phyloP scores from a whole-genome alignment of 1,139 yeast genomes.

The Lodderomyces margitis region DNA sequence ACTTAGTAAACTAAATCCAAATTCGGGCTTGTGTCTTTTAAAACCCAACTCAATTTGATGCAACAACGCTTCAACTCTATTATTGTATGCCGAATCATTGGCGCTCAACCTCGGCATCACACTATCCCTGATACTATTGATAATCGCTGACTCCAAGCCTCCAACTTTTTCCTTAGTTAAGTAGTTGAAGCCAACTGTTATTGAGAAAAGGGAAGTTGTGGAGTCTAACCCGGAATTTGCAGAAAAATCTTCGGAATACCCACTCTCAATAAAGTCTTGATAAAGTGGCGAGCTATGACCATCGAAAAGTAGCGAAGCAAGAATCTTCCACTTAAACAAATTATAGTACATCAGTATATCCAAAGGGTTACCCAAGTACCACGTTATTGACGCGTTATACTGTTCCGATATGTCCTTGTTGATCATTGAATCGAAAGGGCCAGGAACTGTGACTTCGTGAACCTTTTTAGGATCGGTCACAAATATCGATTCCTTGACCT shows the following conservation, averaged over 20 bases:
- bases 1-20: conserved; percentile 78
- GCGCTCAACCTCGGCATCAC: conserved; percentile 41
- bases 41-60: conserved; percentile 84
- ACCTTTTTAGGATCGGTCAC: conserved; percentile 12
- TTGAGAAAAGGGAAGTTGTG: conserved; percentile 72
- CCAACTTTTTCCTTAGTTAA: conserved; percentile 51
- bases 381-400: conserved; percentile 76
- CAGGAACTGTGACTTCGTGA: conserved; percentile 43
- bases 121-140: conserved; percentile 33
- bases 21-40: conserved; percentile 86
- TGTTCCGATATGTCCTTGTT: conserved; percentile 65
- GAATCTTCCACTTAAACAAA: conserved; percentile 69
- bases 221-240: conserved; percentile 88
- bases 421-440: conserved; percentile 81
- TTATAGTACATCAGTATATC: conserved; percentile 54
- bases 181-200: conserved; percentile 86
- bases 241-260: conserved; percentile 81
- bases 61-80: conserved; percentile 76
- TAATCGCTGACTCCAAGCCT: conserved; percentile 45
- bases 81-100: conserved; percentile 50
- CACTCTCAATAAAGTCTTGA: conserved; percentile 79
- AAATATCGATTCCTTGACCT: conserved; percentile 30
- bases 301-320: conserved; percentile 73
- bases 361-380: conserved; percentile 77
- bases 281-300: conserved; percentile 93